These are phyloP conservation scores for Neurospora tetraspora DNA, from an alignment of 495 filamentous ascomycete genomes.

Conservation along the genomic window DNA sequence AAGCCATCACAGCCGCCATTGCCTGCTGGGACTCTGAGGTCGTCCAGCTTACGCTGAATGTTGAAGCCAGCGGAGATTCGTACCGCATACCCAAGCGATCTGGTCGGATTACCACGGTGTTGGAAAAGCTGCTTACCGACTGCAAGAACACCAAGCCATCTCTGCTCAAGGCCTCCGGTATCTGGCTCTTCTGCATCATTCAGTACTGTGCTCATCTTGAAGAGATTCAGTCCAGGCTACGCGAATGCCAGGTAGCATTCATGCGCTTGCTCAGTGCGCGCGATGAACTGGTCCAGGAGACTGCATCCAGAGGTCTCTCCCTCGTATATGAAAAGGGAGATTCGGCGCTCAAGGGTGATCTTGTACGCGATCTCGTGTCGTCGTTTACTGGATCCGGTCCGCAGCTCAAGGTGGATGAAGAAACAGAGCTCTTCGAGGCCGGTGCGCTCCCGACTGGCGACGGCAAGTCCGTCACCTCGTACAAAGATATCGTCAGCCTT, in stretches of 20 bases:
- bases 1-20: constrained; percentile 67
- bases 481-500: constrained; percentile 89
- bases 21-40: constrained; percentile 62
- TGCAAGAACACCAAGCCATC: constrained; percentile 78
- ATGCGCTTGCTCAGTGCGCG: constrained; percentile 76
- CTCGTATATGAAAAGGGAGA: constrained; percentile 90
- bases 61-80: constrained; percentile 23
- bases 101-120: constrained; percentile 39
- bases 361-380: constrained; percentile 76
- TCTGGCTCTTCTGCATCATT: constrained; percentile 88
- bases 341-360: constrained; percentile 61
- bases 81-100: constrained; percentile 28
- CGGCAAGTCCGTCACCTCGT: constrained; percentile 79
- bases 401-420: constrained; percentile 68
- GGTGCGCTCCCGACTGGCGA: constrained; percentile 86
- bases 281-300: constrained; percentile 91
- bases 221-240: constrained; percentile 60
- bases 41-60: constrained; percentile 40
- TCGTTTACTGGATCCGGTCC: constrained; percentile 73
- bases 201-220: constrained; percentile 73
- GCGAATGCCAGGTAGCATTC: constrained; percentile 78
- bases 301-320: constrained; percentile 79
- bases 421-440: constrained; percentile 91
- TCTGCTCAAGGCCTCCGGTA: constrained; percentile 76
- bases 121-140: constrained; percentile 60